phyloP scores from a whole-genome alignment of 2,329 filamentous ascomycete genomes.

The Macrophomina tecta region DNA sequence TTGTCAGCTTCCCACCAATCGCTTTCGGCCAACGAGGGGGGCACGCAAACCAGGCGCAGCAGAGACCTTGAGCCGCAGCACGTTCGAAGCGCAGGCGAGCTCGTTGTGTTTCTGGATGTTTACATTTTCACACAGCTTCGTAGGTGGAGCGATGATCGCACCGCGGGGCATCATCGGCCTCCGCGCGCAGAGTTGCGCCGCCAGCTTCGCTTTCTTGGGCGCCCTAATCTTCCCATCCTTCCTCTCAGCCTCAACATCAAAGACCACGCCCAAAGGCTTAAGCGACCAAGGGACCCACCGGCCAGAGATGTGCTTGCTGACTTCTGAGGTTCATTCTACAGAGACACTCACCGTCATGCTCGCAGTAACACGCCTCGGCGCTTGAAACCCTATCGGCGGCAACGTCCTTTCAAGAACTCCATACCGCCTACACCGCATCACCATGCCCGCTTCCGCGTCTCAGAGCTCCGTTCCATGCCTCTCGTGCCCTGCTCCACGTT shows the following conservation, averaged over 20 bases:
- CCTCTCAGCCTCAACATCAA: not conserved
- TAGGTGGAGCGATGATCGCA: constrained; percentile 11
- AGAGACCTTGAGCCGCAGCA: not conserved
- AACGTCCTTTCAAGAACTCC: not conserved
- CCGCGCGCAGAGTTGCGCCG: not conserved
- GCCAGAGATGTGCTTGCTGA: not conserved
- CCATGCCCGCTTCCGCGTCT: not conserved
- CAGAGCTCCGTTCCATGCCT: too few species aligned
- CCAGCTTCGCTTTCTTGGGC: not conserved
- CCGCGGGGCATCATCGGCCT: constrained; percentile 17
- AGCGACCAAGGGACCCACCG: not conserved
- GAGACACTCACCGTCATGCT: too few species aligned
- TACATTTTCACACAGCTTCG: constrained; percentile 9
- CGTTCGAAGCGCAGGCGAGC: not conserved
- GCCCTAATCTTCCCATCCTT: not conserved
- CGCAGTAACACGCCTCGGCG: not conserved
- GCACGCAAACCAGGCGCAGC: constrained; percentile 5
- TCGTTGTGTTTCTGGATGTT: not conserved
- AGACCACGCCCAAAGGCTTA: too few species aligned
- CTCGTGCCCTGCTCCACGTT: too few species aligned
- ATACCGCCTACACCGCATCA: not conserved
- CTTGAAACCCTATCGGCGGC: constrained; percentile 3
- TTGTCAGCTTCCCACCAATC: constrained; percentile 20
- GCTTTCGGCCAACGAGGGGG: constrained; percentile 13
- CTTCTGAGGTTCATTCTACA: not conserved